Evolutionary conservation across 306 rosid genomes (phyloP), one percentile per base, ranked within the genome.

Genomic region (Vigna nakashimae): DNA sequence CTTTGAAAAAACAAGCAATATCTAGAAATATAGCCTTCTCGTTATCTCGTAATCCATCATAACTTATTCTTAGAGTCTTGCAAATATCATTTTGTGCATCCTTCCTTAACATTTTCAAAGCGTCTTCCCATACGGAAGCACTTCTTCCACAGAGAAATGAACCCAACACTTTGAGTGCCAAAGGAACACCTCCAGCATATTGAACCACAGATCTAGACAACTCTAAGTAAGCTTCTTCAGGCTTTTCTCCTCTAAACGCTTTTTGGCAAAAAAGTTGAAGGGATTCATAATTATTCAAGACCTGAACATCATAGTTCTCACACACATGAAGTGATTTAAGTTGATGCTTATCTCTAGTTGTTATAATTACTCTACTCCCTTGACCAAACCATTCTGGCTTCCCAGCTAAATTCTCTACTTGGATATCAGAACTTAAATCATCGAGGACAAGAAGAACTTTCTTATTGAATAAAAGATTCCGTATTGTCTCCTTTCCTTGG

Each of bases 1-100:
- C 86, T 5, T 38, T 65, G 17, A 82, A 85, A 18, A 82, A 85
- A 58, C 67, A 85, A 11, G 88, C 88, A 82, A 82, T 73, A 36
- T 85, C 82, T 6, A 85, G 75, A 43, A 81, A 81, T 62, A 79
- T 40, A 2, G 30, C 26, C 28, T 69, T 79, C 13, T 79, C 76
- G 0, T 7, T 24, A 5, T 69, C 60, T 9, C 48, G 16, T 11
- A 85, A 20, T 22, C 75, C 81, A 69, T 85, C 83, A 38, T 36
- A 85, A 62, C 83, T 74, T 74, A 69, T 74, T 78, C 32, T 64
- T 1, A 63, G 62, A 13, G 68, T 73, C 26, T 65, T 49, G 53
- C 24, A 38, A 64, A 82, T 64, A n/a, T 74, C 64, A 28, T 82
- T 42, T 6, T 28, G 48, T 1, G 78, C 80, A 11, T 69, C 63